A percentile compares a stretch with the other conserved stretches of the same genome.
These are phyloP conservation scores for Didymella pinodella DNA, from an alignment of 2,329 filamentous ascomycete genomes.

Conservation along the genomic window DNA sequence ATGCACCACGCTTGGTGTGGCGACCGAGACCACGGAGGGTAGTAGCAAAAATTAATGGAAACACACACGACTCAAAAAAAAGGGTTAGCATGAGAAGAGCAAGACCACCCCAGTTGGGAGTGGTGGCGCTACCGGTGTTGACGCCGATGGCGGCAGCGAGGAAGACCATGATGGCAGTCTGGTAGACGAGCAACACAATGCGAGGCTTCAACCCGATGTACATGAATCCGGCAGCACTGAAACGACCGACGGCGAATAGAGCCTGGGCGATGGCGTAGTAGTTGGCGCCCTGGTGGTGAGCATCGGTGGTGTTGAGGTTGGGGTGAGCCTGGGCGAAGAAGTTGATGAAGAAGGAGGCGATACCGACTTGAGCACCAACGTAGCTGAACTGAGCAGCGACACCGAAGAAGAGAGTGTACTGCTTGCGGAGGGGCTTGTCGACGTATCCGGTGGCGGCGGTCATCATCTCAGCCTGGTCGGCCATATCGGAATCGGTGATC, in stretches of 20 bases:
- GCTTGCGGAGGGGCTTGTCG: constrained; percentile 71
- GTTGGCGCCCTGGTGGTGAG: constrained; percentile 48
- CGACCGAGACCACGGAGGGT: constrained; percentile 49
- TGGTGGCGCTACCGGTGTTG: constrained; percentile 38
- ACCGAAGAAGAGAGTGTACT: constrained; percentile 55
- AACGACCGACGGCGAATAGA: constrained; percentile 50
- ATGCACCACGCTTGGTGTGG: constrained; percentile 52
- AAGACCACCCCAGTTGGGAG: constrained; percentile 49
- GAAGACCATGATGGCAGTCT: constrained; percentile 50
- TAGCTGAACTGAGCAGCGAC: constrained; percentile 63
- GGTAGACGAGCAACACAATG: constrained; percentile 48
- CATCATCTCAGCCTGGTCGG: constrained; percentile 45
- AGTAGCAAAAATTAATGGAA: constrained; percentile 51
- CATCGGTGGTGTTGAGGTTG: constrained; percentile 31
- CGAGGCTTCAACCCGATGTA: constrained; percentile 47
- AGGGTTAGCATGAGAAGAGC: constrained; percentile 50
- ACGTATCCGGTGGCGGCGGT: constrained; percentile 59
- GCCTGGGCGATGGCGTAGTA: constrained; percentile 51
- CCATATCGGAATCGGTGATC: constrained; percentile 74
- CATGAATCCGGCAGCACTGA: constrained; percentile 50
- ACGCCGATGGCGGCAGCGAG: constrained; percentile 45
- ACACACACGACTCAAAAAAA: constrained; percentile 52
- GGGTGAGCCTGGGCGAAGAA: constrained; percentile 48
- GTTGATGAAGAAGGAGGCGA: constrained; percentile 60
- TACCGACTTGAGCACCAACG: constrained; percentile 60